Base-by-base conservation (phyloP, 73 alveolate genomes). In the Durusdinium trenchii region DNA sequence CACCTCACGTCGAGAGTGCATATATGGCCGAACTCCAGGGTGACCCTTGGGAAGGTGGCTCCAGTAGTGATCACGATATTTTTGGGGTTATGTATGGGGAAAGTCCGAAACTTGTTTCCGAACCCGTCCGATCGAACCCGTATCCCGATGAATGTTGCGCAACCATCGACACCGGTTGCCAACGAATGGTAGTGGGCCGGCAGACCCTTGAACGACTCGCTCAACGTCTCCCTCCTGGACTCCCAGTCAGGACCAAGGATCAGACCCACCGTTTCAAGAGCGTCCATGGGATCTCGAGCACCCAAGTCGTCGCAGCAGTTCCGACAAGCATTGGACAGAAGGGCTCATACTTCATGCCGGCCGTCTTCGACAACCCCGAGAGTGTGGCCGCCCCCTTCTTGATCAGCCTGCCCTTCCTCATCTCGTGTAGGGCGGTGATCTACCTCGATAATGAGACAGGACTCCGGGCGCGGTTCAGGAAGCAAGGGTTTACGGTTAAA, bases 111-210 rank as follows among this genome's bases (percentile, higher is more conserved):
- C 36, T 9, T 67, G 81, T 38, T 67, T 35, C 81, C 1, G 23
- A 2, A 67, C 32, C 3, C 81, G 42, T n/a, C 0, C 81, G 1
- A 4, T 3, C 7, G 12, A 38, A 0, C 6, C 81, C 42, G 1
- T 12, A 40, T 38, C 40, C n/a, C n/a, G 84, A 71, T n/a, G 84
- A 71, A 36, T 45, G 51, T 28, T 71, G 50, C 50, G 84, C 84
- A 10, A 71, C 84, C 50, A 35, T 71, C 28, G 84, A 71, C 84
- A 71, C 84, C 84, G 84, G 84, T 6, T 71, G 84, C 26, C 84
- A 71, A 36, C 84, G 84, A 71, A 71, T 48, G 10, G 84, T 48
- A 5, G 50, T 71, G 16, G 84, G 84, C 2, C 2, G 30, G n/a
- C 51, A 71, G 26, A 71, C 84, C 50, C 84, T 71, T 30, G 23